Percentiles rank a stretch among this genome's conserved stretches.
Conservation (phyloP, 2,329 filamentous ascomycete genomes). For the Didymella arachidicola region DNA sequence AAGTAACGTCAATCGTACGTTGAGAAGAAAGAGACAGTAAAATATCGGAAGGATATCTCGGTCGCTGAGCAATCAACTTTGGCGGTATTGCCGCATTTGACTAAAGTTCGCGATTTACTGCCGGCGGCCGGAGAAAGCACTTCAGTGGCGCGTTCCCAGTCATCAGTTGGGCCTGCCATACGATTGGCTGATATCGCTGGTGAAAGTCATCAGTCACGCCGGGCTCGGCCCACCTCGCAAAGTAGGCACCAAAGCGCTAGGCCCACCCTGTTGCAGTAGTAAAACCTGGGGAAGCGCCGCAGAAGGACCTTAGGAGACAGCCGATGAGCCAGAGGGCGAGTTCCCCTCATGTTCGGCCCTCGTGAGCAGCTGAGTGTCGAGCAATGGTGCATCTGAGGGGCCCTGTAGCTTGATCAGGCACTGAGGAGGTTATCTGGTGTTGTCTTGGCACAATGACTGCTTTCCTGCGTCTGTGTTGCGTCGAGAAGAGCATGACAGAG, state of each 20-base stretch:
- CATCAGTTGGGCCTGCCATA: constrained; percentile 3
- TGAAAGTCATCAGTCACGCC: constrained; percentile 11
- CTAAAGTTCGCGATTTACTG: constrained; percentile 18
- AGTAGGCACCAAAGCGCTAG: constrained; percentile 13
- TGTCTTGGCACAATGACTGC: neutral
- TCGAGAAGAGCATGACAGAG: constrained; percentile 14
- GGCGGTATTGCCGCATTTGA: constrained; percentile 19
- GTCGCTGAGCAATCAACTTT: constrained; percentile 23
- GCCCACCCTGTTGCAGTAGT: constrained; percentile 18
- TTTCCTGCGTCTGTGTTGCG: neutral
- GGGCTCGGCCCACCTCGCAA: constrained; percentile 9
- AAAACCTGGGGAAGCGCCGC: constrained; percentile 23
- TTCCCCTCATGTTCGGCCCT: constrained; percentile 6
- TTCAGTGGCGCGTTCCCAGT: constrained; percentile 16
- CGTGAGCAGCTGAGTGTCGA: neutral
- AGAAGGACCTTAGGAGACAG: constrained; percentile 13
- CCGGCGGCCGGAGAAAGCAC: constrained; percentile 23
- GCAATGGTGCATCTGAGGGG: neutral
- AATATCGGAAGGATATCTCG: constrained; percentile 6
- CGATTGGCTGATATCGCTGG: constrained; percentile 15
- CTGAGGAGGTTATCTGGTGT: neutral
- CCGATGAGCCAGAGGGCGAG: neutral
- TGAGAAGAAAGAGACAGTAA: neutral
- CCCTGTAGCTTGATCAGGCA: neutral
- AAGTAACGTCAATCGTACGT: constrained; percentile 7